Evolutionary conservation across 2,329 filamentous ascomycete species (phyloP), one percentile per base, ranked within the genome.

Genomic region (Pseudogymnoascus sp.): DNA sequence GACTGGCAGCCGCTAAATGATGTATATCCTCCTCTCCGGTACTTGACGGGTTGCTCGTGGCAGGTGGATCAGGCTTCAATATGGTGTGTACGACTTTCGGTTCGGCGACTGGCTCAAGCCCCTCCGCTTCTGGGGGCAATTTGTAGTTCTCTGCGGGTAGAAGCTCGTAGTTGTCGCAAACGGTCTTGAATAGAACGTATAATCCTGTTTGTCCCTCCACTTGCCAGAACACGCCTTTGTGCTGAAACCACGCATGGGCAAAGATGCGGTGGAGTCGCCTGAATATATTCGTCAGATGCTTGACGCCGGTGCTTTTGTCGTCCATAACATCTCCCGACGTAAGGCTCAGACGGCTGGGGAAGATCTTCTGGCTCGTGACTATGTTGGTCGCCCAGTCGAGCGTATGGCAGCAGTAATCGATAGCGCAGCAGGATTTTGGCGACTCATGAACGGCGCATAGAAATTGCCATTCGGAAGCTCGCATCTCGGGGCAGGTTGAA

Each of bases 371-470:
- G 70, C 92, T 95, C 2, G 93, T 96, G 64, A 99, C 87, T 19
- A 93, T 90, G 71, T 96, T 96, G 64, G 91, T 93, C 2, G 95
- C 95, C 91, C 93, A 97, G 78, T 99, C 95, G 47, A 99, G 86
- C 0, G 95, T 99, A 74, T 99, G 95, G 75, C 93, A 97, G 82
- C 93, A 97, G 78, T 99, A 99, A 77, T 99, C 95, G 72, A 99
- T 97, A 61, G 95, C 95, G 76, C 93, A 97, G 79, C 95, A 99
- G 71, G 89, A 90, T 78, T 97, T 97, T 59, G 95, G 95, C 60
- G 92, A 89, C 73, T 97, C 93, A 74, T 99, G 95, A 2, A 97
- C 95, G 61, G 95, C 95, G 78, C 95, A 99, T 59, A 99, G 85
- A 72, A 97, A 99, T 77, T 99, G 95, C 95, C 95, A 99, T 79